Percentiles rank a stretch among this genome's conserved stretches.
These are phyloP conservation scores for Phanerochaete sordida DNA, from an alignment of 768 basidiomycete species.

Conservation along the genomic window DNA sequence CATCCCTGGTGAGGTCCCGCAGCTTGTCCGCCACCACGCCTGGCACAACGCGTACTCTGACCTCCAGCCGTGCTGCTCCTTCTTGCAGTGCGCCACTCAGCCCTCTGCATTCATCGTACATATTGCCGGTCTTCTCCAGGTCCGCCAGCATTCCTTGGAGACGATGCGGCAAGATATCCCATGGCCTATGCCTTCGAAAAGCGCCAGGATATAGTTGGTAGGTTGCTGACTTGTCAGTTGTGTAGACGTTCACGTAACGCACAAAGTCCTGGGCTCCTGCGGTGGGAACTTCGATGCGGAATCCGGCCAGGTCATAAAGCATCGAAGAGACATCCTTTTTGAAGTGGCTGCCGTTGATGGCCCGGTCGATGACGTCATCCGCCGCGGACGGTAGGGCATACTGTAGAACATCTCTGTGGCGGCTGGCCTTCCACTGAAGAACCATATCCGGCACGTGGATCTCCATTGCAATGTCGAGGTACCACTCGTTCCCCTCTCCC, in stretches of 20 bases:
- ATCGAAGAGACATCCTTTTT: background rate
- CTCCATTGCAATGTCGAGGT: background rate
- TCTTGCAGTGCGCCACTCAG: background rate
- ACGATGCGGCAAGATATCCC: background rate
- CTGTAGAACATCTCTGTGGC: background rate
- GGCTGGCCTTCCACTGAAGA: background rate
- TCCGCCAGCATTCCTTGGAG: background rate
- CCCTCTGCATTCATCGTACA: background rate
- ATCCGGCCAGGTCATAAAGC: background rate
- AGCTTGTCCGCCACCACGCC: background rate
- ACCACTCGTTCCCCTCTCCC: background rate
- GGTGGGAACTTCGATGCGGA: background rate
- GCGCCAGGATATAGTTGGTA: background rate
- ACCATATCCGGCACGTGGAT: background rate
- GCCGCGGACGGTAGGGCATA: background rate
- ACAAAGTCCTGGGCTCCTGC: background rate
- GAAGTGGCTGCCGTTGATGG: background rate
- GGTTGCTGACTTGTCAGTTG: background rate
- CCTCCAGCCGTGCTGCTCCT: background rate
- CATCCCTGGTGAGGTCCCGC: background rate
- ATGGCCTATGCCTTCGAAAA: background rate
- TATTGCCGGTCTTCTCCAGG: background rate
- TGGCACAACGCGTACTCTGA: background rate
- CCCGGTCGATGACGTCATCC: background rate
- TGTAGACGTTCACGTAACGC: constrained; percentile 2